Conservation (phyloP, 371 early-diverging fungal species). For the Mortierella sp. region DNA sequence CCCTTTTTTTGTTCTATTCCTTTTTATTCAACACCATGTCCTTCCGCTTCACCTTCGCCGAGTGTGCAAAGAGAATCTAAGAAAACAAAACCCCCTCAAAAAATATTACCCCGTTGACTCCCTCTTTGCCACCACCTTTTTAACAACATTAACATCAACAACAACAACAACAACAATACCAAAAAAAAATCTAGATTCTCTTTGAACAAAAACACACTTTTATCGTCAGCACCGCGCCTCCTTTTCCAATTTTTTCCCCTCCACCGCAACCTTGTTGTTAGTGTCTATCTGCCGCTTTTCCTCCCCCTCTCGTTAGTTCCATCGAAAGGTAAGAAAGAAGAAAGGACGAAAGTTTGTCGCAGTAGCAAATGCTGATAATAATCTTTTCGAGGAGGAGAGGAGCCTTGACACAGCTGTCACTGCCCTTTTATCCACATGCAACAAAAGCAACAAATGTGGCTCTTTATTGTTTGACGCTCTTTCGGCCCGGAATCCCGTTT, state of each 20-base stretch:
- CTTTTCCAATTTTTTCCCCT: too few relatives aligned
- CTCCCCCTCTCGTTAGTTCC: too few relatives aligned
- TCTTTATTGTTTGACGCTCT: not conserved
- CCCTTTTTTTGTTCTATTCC: not conserved
- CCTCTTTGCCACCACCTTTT: not conserved
- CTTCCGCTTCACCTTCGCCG: slow-evolving; percentile 19
- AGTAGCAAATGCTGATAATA: too few relatives aligned
- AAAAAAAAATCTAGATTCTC: slow-evolving; percentile 8
- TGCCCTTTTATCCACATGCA: too few relatives aligned
- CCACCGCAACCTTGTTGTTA: not conserved
- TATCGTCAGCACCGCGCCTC: slow-evolving; percentile 1
- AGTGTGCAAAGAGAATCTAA: slow-evolving; percentile 42
- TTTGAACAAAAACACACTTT: too few relatives aligned
- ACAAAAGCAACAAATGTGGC: not conserved
- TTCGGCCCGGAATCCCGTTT: slow-evolving; percentile 9
- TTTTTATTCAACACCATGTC: slow-evolving; percentile 22
- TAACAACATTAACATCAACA: not conserved
- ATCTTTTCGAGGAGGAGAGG: too few relatives aligned
- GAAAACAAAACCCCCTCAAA: slow-evolving; percentile 10
- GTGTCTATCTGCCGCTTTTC: not conserved
- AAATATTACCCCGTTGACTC: slow-evolving; percentile 3
- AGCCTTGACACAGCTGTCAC: too few relatives aligned
- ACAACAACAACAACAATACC: not conserved
- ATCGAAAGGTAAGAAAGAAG: not conserved
- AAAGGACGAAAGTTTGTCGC: too few relatives aligned